Base-by-base conservation (phyloP, 441 rosid genomes). In the Macaranga tanarius region DNA sequence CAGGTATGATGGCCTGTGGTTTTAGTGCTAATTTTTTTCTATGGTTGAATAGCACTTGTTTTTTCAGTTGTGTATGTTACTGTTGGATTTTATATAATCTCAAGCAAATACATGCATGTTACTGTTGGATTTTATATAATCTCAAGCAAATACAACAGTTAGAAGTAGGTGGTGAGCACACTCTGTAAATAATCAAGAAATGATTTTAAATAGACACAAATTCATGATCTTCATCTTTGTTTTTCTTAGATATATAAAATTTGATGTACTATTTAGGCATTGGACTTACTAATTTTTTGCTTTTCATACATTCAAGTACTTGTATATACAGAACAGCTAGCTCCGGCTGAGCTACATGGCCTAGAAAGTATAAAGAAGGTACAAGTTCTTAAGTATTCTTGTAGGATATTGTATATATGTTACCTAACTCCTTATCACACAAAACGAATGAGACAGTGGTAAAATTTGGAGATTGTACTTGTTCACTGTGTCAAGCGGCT, bases 291-390 rank as follows among this genome's bases (percentile, higher is more conserved):
- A 8, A 50, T 9, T 17, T 19, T 38, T 38, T 34, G 11, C 38
- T 15, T 51, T 50, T 71, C 62, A 71, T 23, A 7, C 54, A 23
- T 23, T 51, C 26, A 48, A 20, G 6, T 25, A 12, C 60, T 28
- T 34, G 6, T 34, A 34, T 34, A 7, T 67, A 17, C 15, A 23
- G 20, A 70, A 9, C 22, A 40, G 34, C 31, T 22, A 34, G 38
- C 38, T 34, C 6, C 38, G 6, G 6, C 38, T 34, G 28, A 6
- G 65, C n/a, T 16, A n/a, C 20, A 50, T 50, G n/a, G 19, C 6
- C 48, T 62, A 62, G 12, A 47, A 47, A 62, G 42, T 48, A 38
- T 22, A 63, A 64, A 42, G 51, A 64, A 64, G 68, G 70, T 17
- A 57, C 42, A 28, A 4, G 6, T 64, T 64, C 67, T 44, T 26